Percentiles rank a stretch among this genome's conserved stretches.
phyloP scores from a whole-genome alignment of 2,329 filamentous ascomycete genomes.

The Triangularia setosa region DNA sequence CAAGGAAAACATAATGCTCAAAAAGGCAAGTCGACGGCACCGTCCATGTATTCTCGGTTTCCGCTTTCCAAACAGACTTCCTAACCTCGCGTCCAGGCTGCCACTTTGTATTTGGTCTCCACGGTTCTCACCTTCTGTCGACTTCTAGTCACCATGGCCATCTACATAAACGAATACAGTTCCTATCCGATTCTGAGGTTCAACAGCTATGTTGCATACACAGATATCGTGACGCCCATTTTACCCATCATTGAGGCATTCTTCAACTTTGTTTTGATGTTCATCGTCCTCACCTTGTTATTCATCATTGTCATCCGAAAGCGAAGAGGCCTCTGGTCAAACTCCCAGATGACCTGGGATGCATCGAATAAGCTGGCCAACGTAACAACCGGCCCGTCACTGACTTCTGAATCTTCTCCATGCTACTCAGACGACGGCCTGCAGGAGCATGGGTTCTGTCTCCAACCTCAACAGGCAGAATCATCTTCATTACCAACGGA shows the following conservation, averaged over 20 bases:
- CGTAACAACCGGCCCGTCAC: not conserved
- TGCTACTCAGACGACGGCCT: not conserved
- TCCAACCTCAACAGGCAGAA: not conserved
- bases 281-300: slow-evolving; percentile 25
- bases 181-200: not conserved
- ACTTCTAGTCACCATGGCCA: slow-evolving; percentile 18
- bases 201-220: not conserved
- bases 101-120: slow-evolving; percentile 34
- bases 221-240: not conserved
- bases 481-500: not conserved
- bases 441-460: not conserved
- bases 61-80: not conserved
- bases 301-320: slow-evolving; percentile 24
- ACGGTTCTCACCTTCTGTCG: slow-evolving; percentile 31
- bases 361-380: not conserved
- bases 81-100: slow-evolving; percentile 13
- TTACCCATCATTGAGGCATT: slow-evolving; percentile 17
- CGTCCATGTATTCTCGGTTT: not conserved
- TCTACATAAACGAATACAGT: slow-evolving; percentile 14
- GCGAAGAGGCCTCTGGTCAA: slow-evolving; percentile 27
- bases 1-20: slow-evolving; percentile 6
- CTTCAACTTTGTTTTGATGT: slow-evolving; percentile 21
- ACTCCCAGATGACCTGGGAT: slow-evolving; percentile 15
- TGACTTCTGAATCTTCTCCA: not conserved
- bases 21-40: slow-evolving; percentile 8